A percentile compares a stretch with the other conserved stretches of the same genome.
Conservation (phyloP, 768 basidiomycete genomes). For the Suillus sp. region DNA sequence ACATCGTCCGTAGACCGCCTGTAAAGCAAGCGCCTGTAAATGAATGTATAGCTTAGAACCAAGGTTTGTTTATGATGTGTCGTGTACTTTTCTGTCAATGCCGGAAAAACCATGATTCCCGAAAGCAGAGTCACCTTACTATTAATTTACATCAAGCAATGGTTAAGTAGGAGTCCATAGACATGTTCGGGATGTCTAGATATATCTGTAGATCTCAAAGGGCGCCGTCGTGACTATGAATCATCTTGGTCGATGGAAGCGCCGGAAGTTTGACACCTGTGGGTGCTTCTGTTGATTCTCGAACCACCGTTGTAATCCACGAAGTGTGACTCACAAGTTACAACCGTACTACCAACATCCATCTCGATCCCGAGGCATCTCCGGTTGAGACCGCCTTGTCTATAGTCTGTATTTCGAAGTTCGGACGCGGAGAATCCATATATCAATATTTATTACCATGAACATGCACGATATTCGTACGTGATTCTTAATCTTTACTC, state of each 20-base stretch:
- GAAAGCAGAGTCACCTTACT: not conserved
- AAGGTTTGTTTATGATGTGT: not conserved
- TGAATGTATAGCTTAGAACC: not conserved
- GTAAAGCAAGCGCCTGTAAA: not conserved
- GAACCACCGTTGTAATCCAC: not conserved
- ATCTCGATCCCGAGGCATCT: no score
- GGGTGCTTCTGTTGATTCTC: not conserved
- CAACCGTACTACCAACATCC: not conserved
- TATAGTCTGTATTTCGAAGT: not conserved
- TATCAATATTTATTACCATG: not conserved
- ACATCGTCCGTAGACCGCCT: constrained; percentile 28
- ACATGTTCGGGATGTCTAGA: not conserved
- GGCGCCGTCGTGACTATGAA: not conserved
- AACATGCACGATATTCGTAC: not conserved
- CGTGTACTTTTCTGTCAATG: not conserved
- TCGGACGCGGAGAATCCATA: not conserved
- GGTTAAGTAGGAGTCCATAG: not conserved
- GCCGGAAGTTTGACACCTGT: constrained; percentile 1
- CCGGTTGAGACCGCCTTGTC: not conserved
- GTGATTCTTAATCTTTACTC: constrained; percentile 4
- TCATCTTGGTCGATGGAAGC: not conserved
- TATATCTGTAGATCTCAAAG: not conserved
- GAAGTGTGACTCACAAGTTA: not conserved
- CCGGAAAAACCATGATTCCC: not conserved
- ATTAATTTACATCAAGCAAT: constrained; percentile 1